These are phyloP conservation scores for Davidsoniella neocaledoniae DNA, from an alignment of 2,329 filamentous ascomycete genomes.

Conservation along the genomic window DNA sequence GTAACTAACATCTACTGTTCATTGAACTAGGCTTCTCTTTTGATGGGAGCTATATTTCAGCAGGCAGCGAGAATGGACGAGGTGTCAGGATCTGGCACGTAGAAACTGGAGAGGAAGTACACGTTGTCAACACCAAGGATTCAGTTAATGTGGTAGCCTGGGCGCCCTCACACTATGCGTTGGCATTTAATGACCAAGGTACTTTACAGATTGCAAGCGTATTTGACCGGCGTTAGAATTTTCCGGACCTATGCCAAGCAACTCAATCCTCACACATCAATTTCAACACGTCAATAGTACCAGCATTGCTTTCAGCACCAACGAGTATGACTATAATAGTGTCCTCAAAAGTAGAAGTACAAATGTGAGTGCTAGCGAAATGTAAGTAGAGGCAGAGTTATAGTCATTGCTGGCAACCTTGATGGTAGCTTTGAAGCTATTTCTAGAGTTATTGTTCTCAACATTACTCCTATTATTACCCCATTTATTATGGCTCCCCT, in stretches of 20 bases:
- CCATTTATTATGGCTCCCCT: too few species aligned
- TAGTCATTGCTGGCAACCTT: too few species aligned
- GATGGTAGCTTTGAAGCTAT: too few species aligned
- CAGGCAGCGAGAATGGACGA: conserved; percentile 52
- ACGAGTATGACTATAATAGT: too few species aligned
- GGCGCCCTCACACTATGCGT: conserved; percentile 57
- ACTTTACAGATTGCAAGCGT: conserved; percentile 44
- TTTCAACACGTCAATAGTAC: too few species aligned
- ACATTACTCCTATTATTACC: too few species aligned
- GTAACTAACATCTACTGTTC: not conserved
- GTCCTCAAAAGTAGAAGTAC: too few species aligned
- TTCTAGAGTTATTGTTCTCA: too few species aligned
- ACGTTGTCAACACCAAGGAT: conserved; percentile 52
- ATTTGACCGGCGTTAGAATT: conserved; percentile 4
- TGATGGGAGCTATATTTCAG: conserved; percentile 58
- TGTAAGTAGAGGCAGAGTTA: too few species aligned
- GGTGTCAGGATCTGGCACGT: conserved; percentile 51
- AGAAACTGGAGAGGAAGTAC: conserved; percentile 56
- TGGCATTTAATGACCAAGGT: conserved; percentile 57
- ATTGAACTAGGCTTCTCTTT: conserved; percentile 48
- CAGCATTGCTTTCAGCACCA: too few species aligned
- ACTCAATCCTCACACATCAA: not conserved
- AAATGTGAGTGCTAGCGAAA: too few species aligned
- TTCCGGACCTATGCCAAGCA: not conserved
- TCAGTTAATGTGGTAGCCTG: conserved; percentile 53